phyloP scores from a whole-genome alignment of 2,329 filamentous ascomycete genomes.

The Diaporthe citriasiana region DNA sequence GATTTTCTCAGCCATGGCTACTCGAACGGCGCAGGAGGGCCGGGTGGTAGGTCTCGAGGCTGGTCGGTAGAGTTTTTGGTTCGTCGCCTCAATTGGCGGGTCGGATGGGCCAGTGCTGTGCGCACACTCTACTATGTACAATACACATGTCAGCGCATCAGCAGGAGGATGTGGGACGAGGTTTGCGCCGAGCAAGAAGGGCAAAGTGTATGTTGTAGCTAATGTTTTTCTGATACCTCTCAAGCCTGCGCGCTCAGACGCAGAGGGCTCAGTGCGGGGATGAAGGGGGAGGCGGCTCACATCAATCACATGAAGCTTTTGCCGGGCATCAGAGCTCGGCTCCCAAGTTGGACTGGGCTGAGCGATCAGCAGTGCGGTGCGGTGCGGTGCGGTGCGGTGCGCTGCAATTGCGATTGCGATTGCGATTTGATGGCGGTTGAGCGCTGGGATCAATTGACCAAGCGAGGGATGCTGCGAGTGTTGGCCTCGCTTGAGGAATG shows the following conservation, averaged over 20 bases:
- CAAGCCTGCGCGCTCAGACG: conserved; percentile 27
- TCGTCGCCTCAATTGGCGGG: conserved; percentile 6
- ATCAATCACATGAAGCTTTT: conserved; percentile 31
- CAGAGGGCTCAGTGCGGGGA: background rate
- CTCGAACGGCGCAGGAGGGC: conserved; percentile 8
- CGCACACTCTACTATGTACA: conserved; percentile 19
- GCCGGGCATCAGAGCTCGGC: conserved; percentile 18
- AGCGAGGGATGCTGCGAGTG: conserved; percentile 2
- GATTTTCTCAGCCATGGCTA: conserved; percentile 68
- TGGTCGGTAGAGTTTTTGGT: background rate
- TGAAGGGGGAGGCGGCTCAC: conserved; percentile 11
- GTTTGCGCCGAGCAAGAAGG: background rate
- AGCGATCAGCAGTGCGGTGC: conserved; percentile 5
- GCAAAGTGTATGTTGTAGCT: conserved; percentile 5
- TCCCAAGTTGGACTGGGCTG: conserved; percentile 1
- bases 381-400: too few species aligned
- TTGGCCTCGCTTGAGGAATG: conserved; percentile 28
- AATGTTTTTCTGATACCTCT: background rate
- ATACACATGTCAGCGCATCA: conserved; percentile 3
- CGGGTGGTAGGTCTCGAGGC: background rate
- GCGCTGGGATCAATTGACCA: conserved; percentile 29
- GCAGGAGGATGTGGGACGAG: background rate
- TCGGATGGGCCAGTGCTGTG: conserved; percentile 1
- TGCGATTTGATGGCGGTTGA: background rate
- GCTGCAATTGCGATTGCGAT: conserved; percentile 11